Evolutionary conservation across 345 rosid species (phyloP), one percentile per base, ranked within the genome.

Genomic region (Anastatica hierochuntica): DNA sequence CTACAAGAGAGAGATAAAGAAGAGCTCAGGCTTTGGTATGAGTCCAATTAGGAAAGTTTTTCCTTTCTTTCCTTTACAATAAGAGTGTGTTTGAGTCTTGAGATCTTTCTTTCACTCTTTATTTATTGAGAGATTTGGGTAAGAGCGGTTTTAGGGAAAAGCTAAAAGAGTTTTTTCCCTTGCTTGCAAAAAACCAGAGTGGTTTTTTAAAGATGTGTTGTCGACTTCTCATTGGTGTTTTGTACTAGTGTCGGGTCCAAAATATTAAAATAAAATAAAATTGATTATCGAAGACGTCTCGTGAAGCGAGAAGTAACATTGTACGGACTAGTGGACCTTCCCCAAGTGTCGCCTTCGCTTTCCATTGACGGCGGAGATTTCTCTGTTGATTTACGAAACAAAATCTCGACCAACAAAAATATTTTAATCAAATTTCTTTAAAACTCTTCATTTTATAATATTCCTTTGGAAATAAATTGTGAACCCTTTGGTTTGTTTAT

Each of bases 281-380:
- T 14, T 40, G 37, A 34, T 50, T 35, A 37, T 66, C 37, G n/a
- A n/a, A n/a, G 29, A 52, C 49, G 55, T 66, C 71, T 58, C 65
- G 71, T 66, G 65, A 58, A 60, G 72, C 5, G 36, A 54, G 50
- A 61, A 33, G 66, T 45, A 52, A 40, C 56, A 60, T 60, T 42
- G 72, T 68, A 68, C 63, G 73, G 68, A 63, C 66, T 24, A 17
- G 3, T 49, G 71, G 71, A 39, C 66, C 71, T 26, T 58, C 51
- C 68, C 37, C 73, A 69, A 63, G 73, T 63, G 73, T 69, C 73
- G 63, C 60, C 68, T 56, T 69, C 35, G 60, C 69, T 69, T 69
- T 62, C 64, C 21, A 49, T 62, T 69, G 73, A 69, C 73, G 73
- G 73, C 73, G 73, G 69, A 69, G 69, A 69, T 69, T 62, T 56